phyloP scores from a whole-genome alignment of 441 rosid species.

The Bruguiera hainesii region DNA sequence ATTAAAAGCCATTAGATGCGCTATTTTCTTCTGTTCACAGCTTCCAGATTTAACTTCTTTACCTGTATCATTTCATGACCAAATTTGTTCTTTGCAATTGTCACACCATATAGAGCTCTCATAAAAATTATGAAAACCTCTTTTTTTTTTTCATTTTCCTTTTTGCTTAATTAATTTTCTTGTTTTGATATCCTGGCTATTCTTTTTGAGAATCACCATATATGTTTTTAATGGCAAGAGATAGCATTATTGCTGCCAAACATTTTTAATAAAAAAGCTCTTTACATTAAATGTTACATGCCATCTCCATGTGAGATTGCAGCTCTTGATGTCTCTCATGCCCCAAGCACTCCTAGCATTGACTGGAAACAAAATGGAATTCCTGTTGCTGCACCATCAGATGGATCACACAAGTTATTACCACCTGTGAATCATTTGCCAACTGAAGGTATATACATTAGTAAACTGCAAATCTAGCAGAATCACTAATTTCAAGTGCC shows the following conservation, averaged over 20 bases:
- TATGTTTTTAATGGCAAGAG: neutral
- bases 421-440: conserved; percentile 45
- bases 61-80: too few relatives aligned
- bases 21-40: too few relatives aligned
- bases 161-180: too few relatives aligned
- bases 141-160: too few relatives aligned
- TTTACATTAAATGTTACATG: conserved; percentile 9
- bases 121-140: too few relatives aligned
- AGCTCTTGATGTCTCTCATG: conserved; percentile 35
- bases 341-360: conserved; percentile 37
- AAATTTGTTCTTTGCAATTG: too few relatives aligned
- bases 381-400: conserved; percentile 57
- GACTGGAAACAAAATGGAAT: conserved; percentile 31
- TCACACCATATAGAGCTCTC: too few relatives aligned
- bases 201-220: too few relatives aligned
- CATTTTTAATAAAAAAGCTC: neutral
- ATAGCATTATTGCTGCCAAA: neutral
- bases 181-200: too few relatives aligned
- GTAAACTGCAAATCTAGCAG: conserved; percentile 1
- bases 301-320: conserved; percentile 22
- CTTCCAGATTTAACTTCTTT: too few relatives aligned
- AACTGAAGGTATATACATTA: conserved; percentile 36
- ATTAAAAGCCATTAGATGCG: too few relatives aligned
- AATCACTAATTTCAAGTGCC: neutral
- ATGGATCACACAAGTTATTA: conserved; percentile 34